phyloP scores from a whole-genome alignment of 192 early-diverging fungal species.

The Backusella morwellensis region DNA sequence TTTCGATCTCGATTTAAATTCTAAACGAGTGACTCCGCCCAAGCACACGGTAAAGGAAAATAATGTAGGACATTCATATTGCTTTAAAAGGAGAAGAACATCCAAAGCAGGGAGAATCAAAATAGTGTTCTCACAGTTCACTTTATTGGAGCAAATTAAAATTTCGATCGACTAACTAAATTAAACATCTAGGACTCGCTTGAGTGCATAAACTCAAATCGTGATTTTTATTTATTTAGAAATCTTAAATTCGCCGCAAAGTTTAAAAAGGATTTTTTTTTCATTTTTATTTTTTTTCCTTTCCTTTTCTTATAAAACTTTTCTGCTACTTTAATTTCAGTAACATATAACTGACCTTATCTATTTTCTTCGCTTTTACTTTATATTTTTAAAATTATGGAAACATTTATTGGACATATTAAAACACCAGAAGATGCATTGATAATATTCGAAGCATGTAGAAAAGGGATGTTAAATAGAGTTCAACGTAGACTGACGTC shows the following conservation, averaged over 20 bases:
- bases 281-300: not conserved
- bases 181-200: not conserved
- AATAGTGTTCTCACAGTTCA: slow-evolving; percentile 6
- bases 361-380: not conserved
- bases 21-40: slow-evolving; percentile 1
- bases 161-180: slow-evolving; percentile 8
- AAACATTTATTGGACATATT: slow-evolving; percentile 83
- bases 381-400: slow-evolving; percentile 50
- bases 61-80: not conserved
- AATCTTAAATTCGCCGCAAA: slow-evolving; percentile 1
- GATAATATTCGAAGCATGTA: slow-evolving; percentile 86
- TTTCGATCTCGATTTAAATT: slow-evolving; percentile 1
- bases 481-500: slow-evolving; percentile 80
- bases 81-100: not conserved
- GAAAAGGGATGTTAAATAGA: slow-evolving; percentile 64
- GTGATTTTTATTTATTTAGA: not conserved
- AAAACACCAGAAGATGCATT: slow-evolving; percentile 85
- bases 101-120: slow-evolving; percentile 1
- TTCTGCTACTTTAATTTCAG: not conserved
- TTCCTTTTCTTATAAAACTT: not conserved
- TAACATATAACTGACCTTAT: not conserved
- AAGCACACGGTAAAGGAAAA: not conserved
- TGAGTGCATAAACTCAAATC: slow-evolving; percentile 1
- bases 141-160: slow-evolving; percentile 9
- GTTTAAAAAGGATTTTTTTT: not conserved